Conservation (phyloP, 371 early-diverging fungal species). For the Mortierella sp. region DNA sequence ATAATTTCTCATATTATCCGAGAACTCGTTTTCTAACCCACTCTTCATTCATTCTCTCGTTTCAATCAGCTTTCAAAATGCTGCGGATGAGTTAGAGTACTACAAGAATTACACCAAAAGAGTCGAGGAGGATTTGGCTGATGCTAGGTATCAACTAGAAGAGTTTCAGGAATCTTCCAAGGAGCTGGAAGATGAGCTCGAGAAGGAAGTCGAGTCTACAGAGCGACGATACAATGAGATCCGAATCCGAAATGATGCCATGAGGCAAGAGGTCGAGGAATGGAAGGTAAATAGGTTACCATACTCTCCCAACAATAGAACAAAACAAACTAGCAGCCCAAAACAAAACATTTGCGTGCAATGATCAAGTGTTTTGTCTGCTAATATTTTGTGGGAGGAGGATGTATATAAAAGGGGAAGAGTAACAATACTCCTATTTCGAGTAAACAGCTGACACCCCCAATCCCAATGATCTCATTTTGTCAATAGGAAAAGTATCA, state of each 20-base stretch:
- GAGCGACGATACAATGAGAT: constrained; percentile 73
- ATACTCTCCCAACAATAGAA: too few relatives aligned
- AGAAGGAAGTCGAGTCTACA: constrained; percentile 71
- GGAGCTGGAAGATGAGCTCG: constrained; percentile 75
- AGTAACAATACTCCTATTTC: constrained; percentile 26
- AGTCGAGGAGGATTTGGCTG: constrained; percentile 64
- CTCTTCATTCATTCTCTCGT: background rate
- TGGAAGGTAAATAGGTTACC: constrained; percentile 84
- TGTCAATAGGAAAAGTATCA: constrained; percentile 64
- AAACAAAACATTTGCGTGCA: too few relatives aligned
- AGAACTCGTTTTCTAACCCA: background rate
- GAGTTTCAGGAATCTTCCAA: constrained; percentile 73
- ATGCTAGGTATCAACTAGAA: constrained; percentile 70
- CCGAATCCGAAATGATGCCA: constrained; percentile 68
- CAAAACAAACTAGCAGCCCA: background rate
- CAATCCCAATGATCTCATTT: background rate
- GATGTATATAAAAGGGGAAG: background rate
- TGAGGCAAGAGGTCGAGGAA: constrained; percentile 73
- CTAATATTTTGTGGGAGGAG: background rate
- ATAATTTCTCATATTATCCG: background rate
- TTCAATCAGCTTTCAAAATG: constrained; percentile 56
- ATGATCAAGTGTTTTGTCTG: background rate
- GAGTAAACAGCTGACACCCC: constrained; percentile 14
- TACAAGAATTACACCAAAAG: constrained; percentile 64
- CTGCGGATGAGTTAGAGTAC: constrained; percentile 71